phyloP scores from a whole-genome alignment of 352 stramenopile species.

The Phytophthora sansomeana region DNA sequence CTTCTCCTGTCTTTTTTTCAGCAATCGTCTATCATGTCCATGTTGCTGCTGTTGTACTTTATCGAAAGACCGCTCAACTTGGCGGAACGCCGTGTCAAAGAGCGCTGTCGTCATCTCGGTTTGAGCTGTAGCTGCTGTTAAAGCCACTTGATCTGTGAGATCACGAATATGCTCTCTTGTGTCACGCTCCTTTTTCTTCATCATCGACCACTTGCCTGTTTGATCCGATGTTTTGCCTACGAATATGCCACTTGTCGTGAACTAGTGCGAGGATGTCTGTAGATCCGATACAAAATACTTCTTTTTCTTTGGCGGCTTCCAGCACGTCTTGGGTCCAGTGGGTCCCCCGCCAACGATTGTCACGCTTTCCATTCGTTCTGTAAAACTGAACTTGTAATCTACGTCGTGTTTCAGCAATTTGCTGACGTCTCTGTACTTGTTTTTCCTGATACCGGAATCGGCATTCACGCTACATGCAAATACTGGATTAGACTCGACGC shows the following conservation, averaged over 20 bases:
- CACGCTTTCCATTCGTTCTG: constrained; percentile 62
- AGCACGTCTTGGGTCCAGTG: constrained; percentile 58
- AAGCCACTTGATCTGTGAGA: constrained; percentile 55
- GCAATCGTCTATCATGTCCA: constrained; percentile 25
- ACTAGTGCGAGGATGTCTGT: constrained; percentile 61
- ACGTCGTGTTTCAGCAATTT: constrained; percentile 59
- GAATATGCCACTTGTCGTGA: constrained; percentile 57
- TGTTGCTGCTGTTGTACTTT: constrained; percentile 47
- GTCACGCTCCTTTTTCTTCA: constrained; percentile 28
- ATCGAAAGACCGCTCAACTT: constrained; percentile 58
- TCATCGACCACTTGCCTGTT: constrained; percentile 21
- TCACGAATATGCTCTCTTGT: constrained; percentile 43
- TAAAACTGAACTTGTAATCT: constrained; percentile 63
- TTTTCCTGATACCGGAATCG: constrained; percentile 53
- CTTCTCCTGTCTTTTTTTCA: constrained; percentile 12
- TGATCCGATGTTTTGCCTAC: constrained; percentile 18
- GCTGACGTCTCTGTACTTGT: constrained; percentile 35
- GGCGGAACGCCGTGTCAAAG: constrained; percentile 69
- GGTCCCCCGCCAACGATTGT: constrained; percentile 62
- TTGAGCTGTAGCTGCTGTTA: constrained; percentile 54
- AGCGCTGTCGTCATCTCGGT: constrained; percentile 69
- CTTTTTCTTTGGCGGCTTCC: constrained; percentile 53
- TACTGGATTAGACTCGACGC: background rate
- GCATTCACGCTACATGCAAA: constrained; percentile 63
- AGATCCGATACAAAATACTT: constrained; percentile 61